Base-by-base conservation (phyloP, 495 filamentous ascomycete species). In the Beverwykella pulmonaria region DNA sequence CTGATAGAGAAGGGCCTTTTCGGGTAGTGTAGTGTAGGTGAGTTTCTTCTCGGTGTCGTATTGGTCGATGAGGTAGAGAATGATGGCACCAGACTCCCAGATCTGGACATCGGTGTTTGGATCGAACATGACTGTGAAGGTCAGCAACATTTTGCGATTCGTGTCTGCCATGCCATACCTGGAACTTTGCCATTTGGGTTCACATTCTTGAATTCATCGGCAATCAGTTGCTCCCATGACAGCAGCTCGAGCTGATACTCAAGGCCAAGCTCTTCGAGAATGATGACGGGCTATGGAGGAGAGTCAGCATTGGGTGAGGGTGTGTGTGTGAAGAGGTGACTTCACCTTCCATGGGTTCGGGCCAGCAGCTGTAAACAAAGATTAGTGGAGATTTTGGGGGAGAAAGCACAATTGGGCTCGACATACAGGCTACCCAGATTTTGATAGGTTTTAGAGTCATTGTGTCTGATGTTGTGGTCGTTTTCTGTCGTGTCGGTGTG, bases 181-280 rank as follows among this genome's bases (percentile, higher is more conserved):
- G 63, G 63, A 2, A 78, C 68, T 9, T 76, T 74, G 15, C 78
- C 78, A 49, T 80, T 80, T 2, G 76, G 76, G 62, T 79, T 79
- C 54, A 79, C 23, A 32, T 7, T 41, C 50, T 53, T 50, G 59
- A 27, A 74, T 14, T 60, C 49, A 27, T 65, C 47, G 29, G 55
- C 1, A 39, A 71, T 74, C 20, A 71, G 0, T 0, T 59, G 44
- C 23, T 29, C 22, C 36, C 59, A 50, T 7, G 59, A 47, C 2
- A 68, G 12, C 15, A 26, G 41, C 25, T 55, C 46, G 34, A 23
- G 44, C 29, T 69, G 56, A 34, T 71, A 74, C 14, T 69, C 69
- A 15, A 74, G 9, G 27, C 65, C 61, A 39, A 74, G 71, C 62
- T 71, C 65, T 47, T 66, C 61, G 29, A 71, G 65, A 27, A 74